phyloP scores from a whole-genome alignment of 164 flowering plant species.

The Sextonia rubra region DNA sequence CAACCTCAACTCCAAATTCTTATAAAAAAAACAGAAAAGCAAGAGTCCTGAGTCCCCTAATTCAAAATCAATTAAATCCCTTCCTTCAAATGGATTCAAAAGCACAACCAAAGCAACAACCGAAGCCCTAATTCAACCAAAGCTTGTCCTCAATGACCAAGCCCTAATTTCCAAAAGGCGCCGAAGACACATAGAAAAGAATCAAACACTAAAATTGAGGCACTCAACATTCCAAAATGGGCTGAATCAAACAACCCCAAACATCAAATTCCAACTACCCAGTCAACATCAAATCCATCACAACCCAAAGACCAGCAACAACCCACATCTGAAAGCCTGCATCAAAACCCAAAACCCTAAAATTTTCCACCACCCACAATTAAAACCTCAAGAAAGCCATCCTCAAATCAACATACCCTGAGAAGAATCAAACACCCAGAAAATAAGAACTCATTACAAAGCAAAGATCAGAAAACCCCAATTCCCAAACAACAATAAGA shows the following conservation, averaged over 20 bases:
- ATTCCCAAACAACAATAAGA: background rate
- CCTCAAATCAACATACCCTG: background rate
- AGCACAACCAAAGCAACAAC: background rate
- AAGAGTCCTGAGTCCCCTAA: background rate
- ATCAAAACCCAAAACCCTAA: background rate
- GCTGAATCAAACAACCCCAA: background rate
- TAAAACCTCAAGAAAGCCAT: background rate
- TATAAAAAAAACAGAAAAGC: background rate
- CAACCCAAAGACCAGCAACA: background rate
- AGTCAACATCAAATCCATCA: background rate
- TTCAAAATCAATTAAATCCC: background rate
- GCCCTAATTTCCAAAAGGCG: too few species aligned
- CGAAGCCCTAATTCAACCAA: background rate
- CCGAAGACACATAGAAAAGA: too few species aligned
- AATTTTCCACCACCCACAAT: background rate
- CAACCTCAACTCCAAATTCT: background rate
- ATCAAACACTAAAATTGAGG: too few species aligned
- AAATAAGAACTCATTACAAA: background rate
- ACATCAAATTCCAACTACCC: background rate
- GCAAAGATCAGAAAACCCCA: conserved; percentile 1
- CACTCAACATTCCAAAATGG: too few species aligned
- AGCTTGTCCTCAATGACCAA: too few species aligned
- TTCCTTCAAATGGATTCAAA: background rate
- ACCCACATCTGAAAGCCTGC: background rate
- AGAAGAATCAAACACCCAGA: background rate